phyloP scores from a whole-genome alignment of 345 rosid genomes.

The Noccaea bulbosa region DNA sequence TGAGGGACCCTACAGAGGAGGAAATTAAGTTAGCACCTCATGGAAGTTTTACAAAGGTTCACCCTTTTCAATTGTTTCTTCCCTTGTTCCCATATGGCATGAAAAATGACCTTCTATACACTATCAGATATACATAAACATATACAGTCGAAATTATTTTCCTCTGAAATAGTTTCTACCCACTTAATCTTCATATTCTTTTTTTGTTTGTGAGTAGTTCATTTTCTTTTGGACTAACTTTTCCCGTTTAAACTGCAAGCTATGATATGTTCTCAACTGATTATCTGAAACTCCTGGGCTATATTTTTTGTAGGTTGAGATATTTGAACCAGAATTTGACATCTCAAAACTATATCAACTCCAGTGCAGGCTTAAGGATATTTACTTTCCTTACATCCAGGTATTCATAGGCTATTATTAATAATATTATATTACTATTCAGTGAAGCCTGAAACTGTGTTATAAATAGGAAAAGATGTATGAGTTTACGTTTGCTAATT shows the following conservation, averaged over 20 bases:
- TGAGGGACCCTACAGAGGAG: conserved; percentile 57
- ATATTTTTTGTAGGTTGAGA: conserved; percentile 58
- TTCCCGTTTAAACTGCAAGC: conserved; percentile 13
- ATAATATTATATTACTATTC: neutral
- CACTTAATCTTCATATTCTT: neutral
- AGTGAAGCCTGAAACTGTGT: conserved; percentile 4
- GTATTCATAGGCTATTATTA: conserved; percentile 36
- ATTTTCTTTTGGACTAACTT: neutral
- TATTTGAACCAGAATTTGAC: conserved; percentile 54
- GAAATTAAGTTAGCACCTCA: conserved; percentile 58
- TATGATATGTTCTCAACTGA: conserved; percentile 17
- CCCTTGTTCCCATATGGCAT: conserved; percentile 5
- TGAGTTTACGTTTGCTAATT: neutral
- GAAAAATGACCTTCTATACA: neutral
- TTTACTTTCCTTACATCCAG: conserved; percentile 86
- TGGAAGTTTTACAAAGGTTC: conserved; percentile 63
- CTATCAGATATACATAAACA: conserved; percentile 1
- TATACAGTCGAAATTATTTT: neutral
- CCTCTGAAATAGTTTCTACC: neutral
- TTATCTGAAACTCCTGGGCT: conserved; percentile 18
- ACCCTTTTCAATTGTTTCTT: neutral
- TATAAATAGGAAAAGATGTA: neutral
- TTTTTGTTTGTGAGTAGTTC: conserved; percentile 19
- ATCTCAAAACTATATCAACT: conserved; percentile 50
- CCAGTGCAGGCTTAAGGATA: conserved; percentile 77